Conservation (phyloP, 1,139 yeast species). For the Yamadazyma epiphylla region DNA sequence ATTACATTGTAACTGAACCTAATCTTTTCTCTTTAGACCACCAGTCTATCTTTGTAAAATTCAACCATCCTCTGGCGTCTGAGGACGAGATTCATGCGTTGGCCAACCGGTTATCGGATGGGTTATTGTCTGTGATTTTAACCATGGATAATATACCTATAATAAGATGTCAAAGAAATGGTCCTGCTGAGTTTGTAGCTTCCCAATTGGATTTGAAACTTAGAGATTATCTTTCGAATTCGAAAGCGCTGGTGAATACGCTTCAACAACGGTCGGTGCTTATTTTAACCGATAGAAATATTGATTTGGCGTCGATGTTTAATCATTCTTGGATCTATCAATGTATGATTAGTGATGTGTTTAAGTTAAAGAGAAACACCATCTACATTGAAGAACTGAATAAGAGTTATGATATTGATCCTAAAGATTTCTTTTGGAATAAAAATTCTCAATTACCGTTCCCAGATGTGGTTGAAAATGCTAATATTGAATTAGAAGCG, state of each 20-base stretch:
- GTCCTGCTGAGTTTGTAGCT: slow-evolving; percentile 94
- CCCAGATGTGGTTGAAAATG: slow-evolving; percentile 97
- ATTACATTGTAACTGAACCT: slow-evolving; percentile 90
- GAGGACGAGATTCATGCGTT: slow-evolving; percentile 71
- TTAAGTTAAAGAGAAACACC: slow-evolving; percentile 73
- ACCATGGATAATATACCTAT: slow-evolving; percentile 82
- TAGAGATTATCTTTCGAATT: slow-evolving; percentile 78
- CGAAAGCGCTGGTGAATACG: slow-evolving; percentile 31
- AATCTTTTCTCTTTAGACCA: slow-evolving; percentile 79
- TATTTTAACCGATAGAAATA: slow-evolving; percentile 78
- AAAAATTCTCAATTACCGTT: slow-evolving; percentile 83
- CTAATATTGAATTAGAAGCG: slow-evolving; percentile 74
- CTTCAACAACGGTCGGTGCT: slow-evolving; percentile 65
- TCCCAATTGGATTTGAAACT: slow-evolving; percentile 77
- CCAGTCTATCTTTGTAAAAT: slow-evolving; percentile 57
- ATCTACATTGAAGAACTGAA: slow-evolving; percentile 42
- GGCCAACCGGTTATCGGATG: slow-evolving; percentile 71
- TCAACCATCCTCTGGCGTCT: slow-evolving; percentile 66
- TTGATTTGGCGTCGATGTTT: slow-evolving; percentile 91
- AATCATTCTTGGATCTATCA: slow-evolving; percentile 98
- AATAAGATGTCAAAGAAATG: slow-evolving; percentile 86
- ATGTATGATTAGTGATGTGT: slow-evolving; percentile 92
- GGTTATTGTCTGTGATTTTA: slow-evolving; percentile 68
- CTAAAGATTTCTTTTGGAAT: slow-evolving; percentile 89
- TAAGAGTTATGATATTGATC: slow-evolving; percentile 81